Conservation (phyloP, 2,329 filamentous ascomycete genomes). For the Clonostachys chloroleuca region DNA sequence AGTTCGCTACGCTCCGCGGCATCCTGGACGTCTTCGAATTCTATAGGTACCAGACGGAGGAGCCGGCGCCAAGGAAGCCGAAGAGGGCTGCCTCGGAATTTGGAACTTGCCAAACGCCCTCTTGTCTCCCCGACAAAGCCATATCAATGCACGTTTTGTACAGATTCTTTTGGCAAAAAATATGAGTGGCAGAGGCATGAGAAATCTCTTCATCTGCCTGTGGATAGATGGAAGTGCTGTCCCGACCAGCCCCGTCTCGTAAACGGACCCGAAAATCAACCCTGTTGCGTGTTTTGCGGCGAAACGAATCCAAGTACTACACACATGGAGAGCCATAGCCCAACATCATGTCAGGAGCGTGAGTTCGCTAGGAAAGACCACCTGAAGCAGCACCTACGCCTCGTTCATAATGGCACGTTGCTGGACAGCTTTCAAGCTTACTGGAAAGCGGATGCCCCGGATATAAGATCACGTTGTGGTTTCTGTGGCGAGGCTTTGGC, state of each 20-base stretch:
- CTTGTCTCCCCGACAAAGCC: neutral
- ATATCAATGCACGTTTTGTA: conserved; percentile 4
- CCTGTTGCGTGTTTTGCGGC: conserved; percentile 16
- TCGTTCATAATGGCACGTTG: conserved; percentile 22
- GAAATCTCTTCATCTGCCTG: conserved; percentile 39
- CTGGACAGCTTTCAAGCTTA: conserved; percentile 28
- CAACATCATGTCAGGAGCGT: conserved; percentile 6
- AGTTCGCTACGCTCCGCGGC: conserved; percentile 8
- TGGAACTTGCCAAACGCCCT: neutral
- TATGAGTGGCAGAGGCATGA: conserved; percentile 33
- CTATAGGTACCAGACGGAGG: too few species aligned
- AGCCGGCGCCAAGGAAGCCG: neutral
- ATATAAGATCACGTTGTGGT: conserved; percentile 18
- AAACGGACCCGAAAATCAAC: conserved; percentile 8
- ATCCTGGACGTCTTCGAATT: conserved; percentile 3
- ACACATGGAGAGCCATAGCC: conserved; percentile 15
- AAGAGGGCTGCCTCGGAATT: neutral
- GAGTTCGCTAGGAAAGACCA: conserved; percentile 22
- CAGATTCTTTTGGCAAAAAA: conserved; percentile 2
- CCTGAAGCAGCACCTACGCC: conserved; percentile 19
- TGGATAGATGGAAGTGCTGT: conserved; percentile 41
- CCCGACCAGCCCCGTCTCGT: conserved; percentile 10
- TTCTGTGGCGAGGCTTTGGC: conserved; percentile 15
- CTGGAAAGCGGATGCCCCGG: conserved; percentile 16
- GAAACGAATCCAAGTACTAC: conserved; percentile 9